Conservation (phyloP, 1,139 yeast genomes). For the Pneumocystis murina region DNA sequence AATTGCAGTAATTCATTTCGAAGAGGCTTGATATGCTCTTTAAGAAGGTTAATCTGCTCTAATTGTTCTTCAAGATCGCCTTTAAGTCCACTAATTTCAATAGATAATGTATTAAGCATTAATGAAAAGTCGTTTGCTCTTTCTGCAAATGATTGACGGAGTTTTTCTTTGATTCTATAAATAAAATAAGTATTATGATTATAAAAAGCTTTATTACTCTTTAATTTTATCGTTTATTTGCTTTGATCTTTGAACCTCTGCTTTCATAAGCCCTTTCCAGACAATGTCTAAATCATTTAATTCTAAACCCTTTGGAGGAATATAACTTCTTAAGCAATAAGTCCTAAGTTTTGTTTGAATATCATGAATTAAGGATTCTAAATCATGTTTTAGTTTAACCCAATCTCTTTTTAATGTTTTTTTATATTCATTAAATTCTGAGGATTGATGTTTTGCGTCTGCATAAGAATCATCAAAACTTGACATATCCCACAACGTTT, state of each 20-base stretch:
- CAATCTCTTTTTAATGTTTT: conserved; percentile 25
- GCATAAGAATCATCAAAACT: conserved; percentile 22
- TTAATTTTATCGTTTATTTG: conserved; percentile 24
- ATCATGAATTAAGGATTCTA: conserved; percentile 27
- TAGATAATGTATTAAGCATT: conserved; percentile 22
- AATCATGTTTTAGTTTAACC: conserved; percentile 28
- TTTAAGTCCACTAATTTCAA: conserved; percentile 23
- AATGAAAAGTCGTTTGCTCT: conserved; percentile 27
- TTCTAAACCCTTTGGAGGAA: conserved; percentile 25
- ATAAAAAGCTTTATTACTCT: conserved; percentile 12
- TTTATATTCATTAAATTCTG: conserved; percentile 22
- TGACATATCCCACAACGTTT: conserved; percentile 16
- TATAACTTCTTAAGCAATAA: conserved; percentile 25
- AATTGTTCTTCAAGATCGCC: conserved; percentile 29
- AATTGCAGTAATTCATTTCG: conserved; percentile 20
- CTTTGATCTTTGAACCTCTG: conserved; percentile 25
- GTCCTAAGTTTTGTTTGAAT: conserved; percentile 29
- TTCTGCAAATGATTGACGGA: conserved; percentile 34
- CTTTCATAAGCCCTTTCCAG: conserved; percentile 23
- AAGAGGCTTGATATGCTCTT: conserved; percentile 25
- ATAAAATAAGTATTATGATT: conserved; percentile 2
- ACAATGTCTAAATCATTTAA: conserved; percentile 22
- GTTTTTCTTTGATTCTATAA: conserved; percentile 26
- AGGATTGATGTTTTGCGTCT: conserved; percentile 23
- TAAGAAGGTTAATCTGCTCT: conserved; percentile 22